Percentiles rank a stretch among this genome's conserved stretches.
These are phyloP conservation scores for Monilinia vaccinii-corymbosi DNA, from an alignment of 2,329 filamentous ascomycete genomes.

Conservation along the genomic window DNA sequence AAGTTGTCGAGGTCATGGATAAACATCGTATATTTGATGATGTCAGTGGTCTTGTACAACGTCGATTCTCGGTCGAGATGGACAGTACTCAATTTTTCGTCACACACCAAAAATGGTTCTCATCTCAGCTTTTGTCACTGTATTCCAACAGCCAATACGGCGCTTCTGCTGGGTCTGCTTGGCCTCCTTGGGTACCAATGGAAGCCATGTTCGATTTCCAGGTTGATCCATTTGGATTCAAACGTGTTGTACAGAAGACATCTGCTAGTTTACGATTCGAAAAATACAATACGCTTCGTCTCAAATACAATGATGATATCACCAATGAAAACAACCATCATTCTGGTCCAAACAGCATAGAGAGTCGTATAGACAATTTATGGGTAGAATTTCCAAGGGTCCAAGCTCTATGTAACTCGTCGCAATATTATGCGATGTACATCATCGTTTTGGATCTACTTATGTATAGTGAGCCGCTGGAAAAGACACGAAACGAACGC, in stretches of 20 bases:
- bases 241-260: constrained; percentile 91
- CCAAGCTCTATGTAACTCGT: constrained; percentile 90
- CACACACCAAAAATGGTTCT: constrained; percentile 85
- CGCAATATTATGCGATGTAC: constrained; percentile 96
- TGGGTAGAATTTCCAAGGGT: constrained; percentile 96
- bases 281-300: constrained; percentile 92
- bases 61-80: constrained; percentile 89
- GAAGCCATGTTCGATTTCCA: constrained; percentile 98
- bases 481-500: constrained; percentile 93
- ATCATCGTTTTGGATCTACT: constrained; percentile 94
- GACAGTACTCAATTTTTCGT: constrained; percentile 98
- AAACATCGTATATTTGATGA: constrained; percentile 85
- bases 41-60: constrained; percentile 90
- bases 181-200: constrained; percentile 97
- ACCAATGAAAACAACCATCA: constrained; percentile 45
- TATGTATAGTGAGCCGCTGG: constrained; percentile 89
- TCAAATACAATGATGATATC: constrained; percentile 96
- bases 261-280: constrained; percentile 91
- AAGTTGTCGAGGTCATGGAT: constrained; percentile 96
- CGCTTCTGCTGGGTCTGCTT: constrained; percentile 71
- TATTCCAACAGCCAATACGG: constrained; percentile 94
- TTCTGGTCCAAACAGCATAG: constrained; percentile 46
- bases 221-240: constrained; percentile 92
- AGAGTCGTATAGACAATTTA: constrained; percentile 87
- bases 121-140: constrained; percentile 74